These are phyloP conservation scores for Endothia cerciana DNA, from an alignment of 2,329 filamentous ascomycete species.

Conservation along the genomic window DNA sequence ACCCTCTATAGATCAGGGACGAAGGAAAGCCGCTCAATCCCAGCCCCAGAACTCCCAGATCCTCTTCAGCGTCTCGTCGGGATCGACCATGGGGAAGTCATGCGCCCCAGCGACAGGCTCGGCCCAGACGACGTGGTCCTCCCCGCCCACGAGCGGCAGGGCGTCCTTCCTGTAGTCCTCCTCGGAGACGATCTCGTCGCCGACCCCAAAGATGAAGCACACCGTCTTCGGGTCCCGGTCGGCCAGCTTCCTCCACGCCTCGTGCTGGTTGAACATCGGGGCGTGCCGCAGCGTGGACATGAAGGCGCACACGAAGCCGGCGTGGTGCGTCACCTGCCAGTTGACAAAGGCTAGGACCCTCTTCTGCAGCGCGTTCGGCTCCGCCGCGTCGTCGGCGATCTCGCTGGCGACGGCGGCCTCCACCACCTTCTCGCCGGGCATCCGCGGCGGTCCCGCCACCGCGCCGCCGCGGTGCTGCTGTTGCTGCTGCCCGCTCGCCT, in stretches of 20 bases:
- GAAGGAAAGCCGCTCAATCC: slow-evolving; percentile 3
- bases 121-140: slow-evolving; percentile 51
- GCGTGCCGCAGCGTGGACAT: slow-evolving; percentile 60
- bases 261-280: slow-evolving; percentile 57
- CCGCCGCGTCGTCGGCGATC: slow-evolving; percentile 39
- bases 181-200: slow-evolving; percentile 57
- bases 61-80: slow-evolving; percentile 46
- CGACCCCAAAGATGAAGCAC: slow-evolving; percentile 54
- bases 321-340: slow-evolving; percentile 61
- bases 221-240: slow-evolving; percentile 45
- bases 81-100: slow-evolving; percentile 66
- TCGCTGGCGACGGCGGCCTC: slow-evolving; percentile 31
- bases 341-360: slow-evolving; percentile 56
- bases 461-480: neutral
- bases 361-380: slow-evolving; percentile 47
- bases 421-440: slow-evolving; percentile 33
- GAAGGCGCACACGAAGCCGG: slow-evolving; percentile 63
- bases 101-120: slow-evolving; percentile 58
- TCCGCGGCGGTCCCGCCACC: neutral
- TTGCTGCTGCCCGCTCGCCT: neutral
- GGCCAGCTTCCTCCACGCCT: slow-evolving; percentile 53
- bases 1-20: no score
- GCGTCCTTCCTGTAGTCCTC: slow-evolving; percentile 54
- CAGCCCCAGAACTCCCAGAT: slow-evolving; percentile 54
- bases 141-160: slow-evolving; percentile 55